Percentiles rank a stretch among this genome's conserved stretches.
Conservation (phyloP, 129 eudicot species). For the Gnaphalium uliginosum region DNA sequence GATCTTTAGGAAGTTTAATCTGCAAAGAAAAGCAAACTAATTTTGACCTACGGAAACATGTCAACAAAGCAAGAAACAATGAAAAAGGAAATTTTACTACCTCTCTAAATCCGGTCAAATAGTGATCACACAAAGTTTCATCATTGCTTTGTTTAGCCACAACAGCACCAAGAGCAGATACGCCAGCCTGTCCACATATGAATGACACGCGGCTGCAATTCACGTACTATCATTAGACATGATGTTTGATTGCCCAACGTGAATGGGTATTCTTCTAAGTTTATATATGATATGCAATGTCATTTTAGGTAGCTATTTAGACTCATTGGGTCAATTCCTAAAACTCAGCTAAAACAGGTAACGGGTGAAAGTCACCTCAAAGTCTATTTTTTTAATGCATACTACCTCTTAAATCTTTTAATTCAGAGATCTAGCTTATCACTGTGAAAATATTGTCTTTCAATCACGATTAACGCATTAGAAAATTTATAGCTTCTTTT, state of each 20-base stretch:
- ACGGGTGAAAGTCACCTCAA: neutral
- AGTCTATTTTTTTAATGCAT: neutral
- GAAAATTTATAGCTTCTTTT: no score
- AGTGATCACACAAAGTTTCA: conserved; percentile 44
- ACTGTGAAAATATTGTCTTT: neutral
- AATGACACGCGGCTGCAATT: conserved; percentile 70
- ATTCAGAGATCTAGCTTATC: neutral
- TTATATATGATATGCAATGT: neutral
- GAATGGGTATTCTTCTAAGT: neutral
- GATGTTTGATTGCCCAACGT: neutral
- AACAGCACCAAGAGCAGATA: conserved; percentile 83
- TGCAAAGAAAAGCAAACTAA: conserved; percentile 20
- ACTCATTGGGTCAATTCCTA: neutral
- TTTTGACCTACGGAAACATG: conserved; percentile 9
- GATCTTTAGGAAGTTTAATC: conserved; percentile 60
- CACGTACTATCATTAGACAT: neutral
- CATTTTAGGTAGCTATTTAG: neutral
- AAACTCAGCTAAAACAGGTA: neutral
- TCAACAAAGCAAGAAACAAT: neutral
- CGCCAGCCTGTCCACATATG: conserved; percentile 77
- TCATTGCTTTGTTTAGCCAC: conserved; percentile 62
- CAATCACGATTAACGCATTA: neutral
- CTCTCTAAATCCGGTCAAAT: conserved; percentile 58
- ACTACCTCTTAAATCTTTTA: neutral
- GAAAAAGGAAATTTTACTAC: conserved; percentile 25